Base-by-base conservation (phyloP, 108 stramenopile species). In the Fistulifera pelliculosa region DNA sequence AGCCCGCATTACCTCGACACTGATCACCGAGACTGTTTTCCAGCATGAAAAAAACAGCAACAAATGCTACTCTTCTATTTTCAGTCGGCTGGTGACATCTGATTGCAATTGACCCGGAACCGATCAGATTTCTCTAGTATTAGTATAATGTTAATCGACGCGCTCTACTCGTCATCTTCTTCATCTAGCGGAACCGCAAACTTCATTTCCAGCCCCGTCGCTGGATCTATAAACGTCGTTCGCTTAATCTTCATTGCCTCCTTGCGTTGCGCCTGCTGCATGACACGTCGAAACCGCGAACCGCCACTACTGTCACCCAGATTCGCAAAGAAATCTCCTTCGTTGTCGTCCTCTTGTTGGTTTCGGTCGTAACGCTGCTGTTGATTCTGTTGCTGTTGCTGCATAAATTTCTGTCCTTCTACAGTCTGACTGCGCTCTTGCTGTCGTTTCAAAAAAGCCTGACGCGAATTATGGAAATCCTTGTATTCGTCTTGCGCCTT, bases 371-470 rank as follows among this genome's bases (percentile, higher is more conserved):
- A 14, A 10, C 22, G 22, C 7, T 26, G 27, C 39, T 12, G 0
- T 18, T 39, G 55, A 15, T 40, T n/a, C 22, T 56, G 55, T 2
- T 41, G 55, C 6, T 39, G 54, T 35, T 35, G 6, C 22, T 7
- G 15, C 7, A 56, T 12, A 19, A 59, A 59, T 38, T 11, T 12
- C 48, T 49, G 58, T 17, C 16, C 58, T 48, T 38, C 47, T 13
- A 24, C 25, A 16, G 58, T 18, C 1, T 49, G 22, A 45, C 47
- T 47, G n/a, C 58, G 45, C 15, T 47, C 47, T 23, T 22, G 19
- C 28, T 59, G 58, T 7, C 58, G 45, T 4, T 59, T 19, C 17
- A 21, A 49, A 59, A 59, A 18, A n/a, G 58, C 45, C 48, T 59
- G 18, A 4, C 58, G 58, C 19, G 58, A 21, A n/a, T 48, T 22